Base-by-base conservation (phyloP, 306 rosid genomes). In the Chamaecrista fasciculata region DNA sequence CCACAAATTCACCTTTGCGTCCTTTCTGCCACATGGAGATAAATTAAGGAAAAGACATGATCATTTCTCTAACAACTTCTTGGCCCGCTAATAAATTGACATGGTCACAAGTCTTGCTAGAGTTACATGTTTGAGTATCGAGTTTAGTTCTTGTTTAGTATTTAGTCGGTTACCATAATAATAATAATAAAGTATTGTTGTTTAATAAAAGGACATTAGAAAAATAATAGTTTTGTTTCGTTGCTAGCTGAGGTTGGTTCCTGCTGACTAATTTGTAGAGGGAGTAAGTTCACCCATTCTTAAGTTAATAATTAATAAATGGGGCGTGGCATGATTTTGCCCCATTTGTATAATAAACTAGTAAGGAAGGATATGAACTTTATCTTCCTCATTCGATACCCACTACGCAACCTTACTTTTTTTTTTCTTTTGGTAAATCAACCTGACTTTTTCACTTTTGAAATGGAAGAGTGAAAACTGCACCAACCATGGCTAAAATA, bases 311-410 rank as follows among this genome's bases (percentile, higher is more conserved):
- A 42, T 63, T 25, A 43, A 37, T 23, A 26, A 62, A 12, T 6
- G 36, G 20, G 2, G n/a, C 44, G 28, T 67, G 48, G 68, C 66
- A 73, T 56, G 69, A 33, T 76, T 21, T 48, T 19, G 62, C 76
- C 62, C 24, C 37, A 33, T 66, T 62, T 28, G 8, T 51, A 19
- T 58, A 18, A 33, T 31, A 49, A 49, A 2, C 33, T 48, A 6
- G 34, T 58, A 60, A 21, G 39, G n/a, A 29, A n/a, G n/a, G n/a
- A n/a, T n/a, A n/a, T n/a, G n/a, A n/a, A n/a, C 21, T 2, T 46
- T 42, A 46, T 34, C 62, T 16, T 33, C 33, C 37, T 33, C 51
- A 60, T 66, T 26, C 33, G 1, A 23, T 51, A 33, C 18, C 69
- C 67, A 80, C 55, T n/a, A 15, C 49, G 15, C 20, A 14, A 44